phyloP scores from a whole-genome alignment of 441 rosid species.

The Euphorbia schlechtendalii region DNA sequence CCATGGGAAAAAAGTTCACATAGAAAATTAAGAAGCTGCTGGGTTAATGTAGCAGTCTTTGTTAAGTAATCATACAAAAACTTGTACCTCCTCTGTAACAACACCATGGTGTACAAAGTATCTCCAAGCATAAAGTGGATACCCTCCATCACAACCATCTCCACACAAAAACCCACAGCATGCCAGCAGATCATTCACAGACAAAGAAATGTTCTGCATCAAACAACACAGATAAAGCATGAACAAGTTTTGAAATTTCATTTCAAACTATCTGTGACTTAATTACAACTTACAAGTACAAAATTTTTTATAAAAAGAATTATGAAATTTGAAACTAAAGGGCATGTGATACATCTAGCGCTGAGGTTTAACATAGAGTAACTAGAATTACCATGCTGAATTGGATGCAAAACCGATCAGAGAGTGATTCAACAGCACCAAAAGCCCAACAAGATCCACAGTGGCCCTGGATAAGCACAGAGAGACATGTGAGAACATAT shows the following conservation, averaged over 20 bases:
- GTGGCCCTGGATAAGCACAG: conserved; percentile 60
- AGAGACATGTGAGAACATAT: conserved; percentile 2
- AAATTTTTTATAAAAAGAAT: no score
- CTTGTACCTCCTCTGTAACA: conserved; percentile 76
- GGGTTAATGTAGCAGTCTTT: not conserved
- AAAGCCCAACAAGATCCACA: conserved; percentile 99
- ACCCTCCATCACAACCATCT: conserved; percentile 85
- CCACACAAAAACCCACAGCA: conserved; percentile 97
- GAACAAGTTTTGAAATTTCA: no score
- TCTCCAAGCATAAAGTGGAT: conserved; percentile 73
- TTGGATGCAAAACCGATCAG: conserved; percentile 90
- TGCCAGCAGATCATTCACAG: conserved; percentile 85
- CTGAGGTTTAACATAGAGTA: no score
- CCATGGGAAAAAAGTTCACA: conserved; percentile 5
- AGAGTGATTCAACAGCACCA: conserved; percentile 87
- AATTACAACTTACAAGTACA: no score
- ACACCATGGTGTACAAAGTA: conserved; percentile 72
- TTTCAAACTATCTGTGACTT: no score
- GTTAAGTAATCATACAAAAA: conserved; percentile 3
- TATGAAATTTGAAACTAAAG: no score
- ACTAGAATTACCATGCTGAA: conserved; percentile 57
- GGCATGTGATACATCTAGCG: no score
- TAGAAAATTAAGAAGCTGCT: conserved; percentile 15
- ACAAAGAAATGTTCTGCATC: conserved; percentile 62
- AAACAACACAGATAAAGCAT: no score